Conservation (phyloP, 2,329 filamentous ascomycete genomes). For the Fonsecaea nubica region DNA sequence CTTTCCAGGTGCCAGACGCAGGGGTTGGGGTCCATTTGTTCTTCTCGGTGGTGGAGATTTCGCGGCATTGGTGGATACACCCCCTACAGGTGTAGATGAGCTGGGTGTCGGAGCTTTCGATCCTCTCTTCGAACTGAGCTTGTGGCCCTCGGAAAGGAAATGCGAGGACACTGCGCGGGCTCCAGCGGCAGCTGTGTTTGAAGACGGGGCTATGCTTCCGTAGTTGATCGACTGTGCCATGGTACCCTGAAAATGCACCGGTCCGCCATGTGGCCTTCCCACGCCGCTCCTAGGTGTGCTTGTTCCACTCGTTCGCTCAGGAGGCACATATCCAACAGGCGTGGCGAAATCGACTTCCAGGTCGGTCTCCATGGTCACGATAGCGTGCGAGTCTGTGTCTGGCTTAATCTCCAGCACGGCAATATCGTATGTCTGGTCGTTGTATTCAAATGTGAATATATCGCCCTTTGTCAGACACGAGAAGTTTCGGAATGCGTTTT, state of each 20-base stretch:
- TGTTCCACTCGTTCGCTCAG: conserved; percentile 77
- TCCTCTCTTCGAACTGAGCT: conserved; percentile 80
- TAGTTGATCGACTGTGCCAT: conserved; percentile 99
- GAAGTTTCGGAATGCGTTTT: conserved; percentile 96
- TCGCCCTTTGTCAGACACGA: conserved; percentile 92
- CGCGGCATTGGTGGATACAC: conserved; percentile 55
- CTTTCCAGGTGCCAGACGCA: conserved; percentile 84
- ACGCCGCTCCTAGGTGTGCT: conserved; percentile 76
- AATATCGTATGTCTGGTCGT: conserved; percentile 91
- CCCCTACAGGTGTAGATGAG: conserved; percentile 73
- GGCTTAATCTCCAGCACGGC: conserved; percentile 94
- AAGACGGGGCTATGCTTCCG: conserved; percentile 80
- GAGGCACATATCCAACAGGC: conserved; percentile 92
- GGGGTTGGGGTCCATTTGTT: conserved; percentile 81
- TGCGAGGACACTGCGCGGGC: conserved; percentile 72
- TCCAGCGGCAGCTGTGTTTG: conserved; percentile 68
- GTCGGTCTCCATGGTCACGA: conserved; percentile 96
- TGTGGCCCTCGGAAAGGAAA: conserved; percentile 80
- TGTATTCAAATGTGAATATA: conserved; percentile 95
- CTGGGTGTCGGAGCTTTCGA: conserved; percentile 77
- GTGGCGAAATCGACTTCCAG: conserved; percentile 94
- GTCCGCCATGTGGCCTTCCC: conserved; percentile 67
- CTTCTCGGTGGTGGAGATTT: conserved; percentile 55
- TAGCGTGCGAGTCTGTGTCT: conserved; percentile 76
- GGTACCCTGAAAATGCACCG: conserved; percentile 81